Evolutionary conservation across 345 rosid genomes (phyloP).

Genomic region (Orychophragmus violaceus): DNA sequence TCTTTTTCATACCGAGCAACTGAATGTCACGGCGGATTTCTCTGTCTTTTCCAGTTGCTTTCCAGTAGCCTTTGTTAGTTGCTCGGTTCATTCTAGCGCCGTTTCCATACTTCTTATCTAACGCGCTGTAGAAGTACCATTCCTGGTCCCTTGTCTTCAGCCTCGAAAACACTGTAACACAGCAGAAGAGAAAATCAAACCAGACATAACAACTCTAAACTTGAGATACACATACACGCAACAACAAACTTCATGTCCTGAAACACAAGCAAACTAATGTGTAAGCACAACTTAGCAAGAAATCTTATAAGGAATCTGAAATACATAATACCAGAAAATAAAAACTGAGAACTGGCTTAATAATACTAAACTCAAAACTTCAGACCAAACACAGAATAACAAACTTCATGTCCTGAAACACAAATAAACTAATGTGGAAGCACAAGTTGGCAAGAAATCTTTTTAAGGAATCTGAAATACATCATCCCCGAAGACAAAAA

Average conservation of each 20-base stretch:
- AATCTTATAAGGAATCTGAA: background rate
- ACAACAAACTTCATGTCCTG: slow-evolving; percentile 25
- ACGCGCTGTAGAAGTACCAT: slow-evolving; percentile 80
- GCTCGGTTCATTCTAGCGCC: slow-evolving; percentile 91
- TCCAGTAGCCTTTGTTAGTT: slow-evolving; percentile 80
- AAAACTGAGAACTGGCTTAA: background rate
- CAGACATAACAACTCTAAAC: background rate
- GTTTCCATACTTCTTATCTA: slow-evolving; percentile 77
- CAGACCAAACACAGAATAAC: background rate
- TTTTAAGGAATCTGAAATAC: background rate
- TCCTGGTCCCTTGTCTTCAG: slow-evolving; percentile 86
- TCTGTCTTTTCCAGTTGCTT: slow-evolving; percentile 90
- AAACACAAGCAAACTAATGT: slow-evolving; percentile 21
- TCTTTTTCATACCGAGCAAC: slow-evolving; percentile 78
- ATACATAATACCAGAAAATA: background rate
- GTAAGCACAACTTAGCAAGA: background rate
- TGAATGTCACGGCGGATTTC: slow-evolving; percentile 44
- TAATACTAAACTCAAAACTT: background rate
- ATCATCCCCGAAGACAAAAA: background rate
- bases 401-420: slow-evolving; percentile 23
- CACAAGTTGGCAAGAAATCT: background rate
- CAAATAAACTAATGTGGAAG: slow-evolving; percentile 11
- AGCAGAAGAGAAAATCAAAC: background rate
- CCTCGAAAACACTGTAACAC: slow-evolving; percentile 47
- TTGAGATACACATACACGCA: background rate